Conservation (phyloP, 2,329 filamentous ascomycete species). For the Rhytidhysteron rufulum region DNA sequence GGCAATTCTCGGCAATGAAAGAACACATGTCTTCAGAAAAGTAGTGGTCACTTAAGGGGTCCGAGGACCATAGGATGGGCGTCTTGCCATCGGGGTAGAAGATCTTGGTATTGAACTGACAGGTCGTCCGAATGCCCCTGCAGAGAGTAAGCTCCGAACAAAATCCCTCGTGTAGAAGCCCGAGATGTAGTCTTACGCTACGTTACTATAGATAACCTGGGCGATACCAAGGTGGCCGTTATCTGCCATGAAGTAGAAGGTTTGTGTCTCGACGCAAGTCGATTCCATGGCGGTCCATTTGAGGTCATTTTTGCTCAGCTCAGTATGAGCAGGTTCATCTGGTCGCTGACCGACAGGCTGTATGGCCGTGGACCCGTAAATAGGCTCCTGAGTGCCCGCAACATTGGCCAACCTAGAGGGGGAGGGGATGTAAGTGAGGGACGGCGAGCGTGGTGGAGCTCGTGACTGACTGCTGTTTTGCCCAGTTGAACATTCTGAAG, state of each 20-base stretch:
- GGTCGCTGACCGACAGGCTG: slow-evolving; percentile 80
- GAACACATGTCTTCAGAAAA: slow-evolving; percentile 80
- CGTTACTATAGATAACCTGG: slow-evolving; percentile 97
- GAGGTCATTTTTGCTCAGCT: slow-evolving; percentile 71
- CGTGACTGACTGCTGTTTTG: slow-evolving; percentile 75
- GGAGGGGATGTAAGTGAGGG: slow-evolving; percentile 12
- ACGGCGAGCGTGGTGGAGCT: slow-evolving; percentile 13
- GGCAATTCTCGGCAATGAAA: slow-evolving; percentile 83
- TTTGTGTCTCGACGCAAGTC: slow-evolving; percentile 91
- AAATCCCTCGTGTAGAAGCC: neutral
- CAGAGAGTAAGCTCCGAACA: slow-evolving; percentile 16
- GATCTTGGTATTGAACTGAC: slow-evolving; percentile 92
- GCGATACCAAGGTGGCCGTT: slow-evolving; percentile 71
- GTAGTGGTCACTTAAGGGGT: slow-evolving; percentile 70
- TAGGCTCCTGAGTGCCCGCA: slow-evolving; percentile 92
- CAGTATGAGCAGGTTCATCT: slow-evolving; percentile 73
- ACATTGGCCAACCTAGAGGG: slow-evolving; percentile 61
- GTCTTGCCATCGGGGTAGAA: slow-evolving; percentile 72
- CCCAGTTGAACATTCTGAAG: slow-evolving; percentile 79
- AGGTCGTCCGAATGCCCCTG: slow-evolving; percentile 84
- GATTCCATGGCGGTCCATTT: slow-evolving; percentile 78
- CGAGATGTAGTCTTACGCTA: slow-evolving; percentile 62
- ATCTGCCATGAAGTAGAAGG: slow-evolving; percentile 84
- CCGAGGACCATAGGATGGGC: slow-evolving; percentile 78
- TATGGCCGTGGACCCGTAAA: slow-evolving; percentile 87